These are phyloP conservation scores for Trichoderma koningiopsis DNA, from an alignment of 2,329 filamentous ascomycete species.

Conservation along the genomic window DNA sequence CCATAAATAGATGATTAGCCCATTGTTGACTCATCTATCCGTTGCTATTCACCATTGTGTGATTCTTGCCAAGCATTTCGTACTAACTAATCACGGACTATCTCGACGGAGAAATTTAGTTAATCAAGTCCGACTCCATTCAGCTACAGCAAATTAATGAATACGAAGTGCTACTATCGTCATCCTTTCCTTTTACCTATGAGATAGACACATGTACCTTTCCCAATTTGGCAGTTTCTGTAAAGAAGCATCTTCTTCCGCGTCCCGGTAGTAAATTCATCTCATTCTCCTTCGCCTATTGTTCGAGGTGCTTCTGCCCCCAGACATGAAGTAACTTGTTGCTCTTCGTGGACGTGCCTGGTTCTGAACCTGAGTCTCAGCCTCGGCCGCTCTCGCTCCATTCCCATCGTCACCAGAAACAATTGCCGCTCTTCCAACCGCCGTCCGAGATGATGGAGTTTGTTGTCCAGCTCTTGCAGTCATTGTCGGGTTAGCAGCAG, in stretches of 20 bases:
- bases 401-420: background rate
- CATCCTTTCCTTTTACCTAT: background rate
- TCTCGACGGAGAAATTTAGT: background rate
- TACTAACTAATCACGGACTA: background rate
- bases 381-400: background rate
- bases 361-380: no score
- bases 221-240: background rate
- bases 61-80: background rate
- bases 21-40: no score
- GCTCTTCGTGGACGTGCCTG: background rate
- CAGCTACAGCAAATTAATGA: background rate
- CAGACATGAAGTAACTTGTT: conserved; percentile 6
- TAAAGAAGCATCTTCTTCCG: background rate
- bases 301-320: conserved; percentile 14
- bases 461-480: background rate
- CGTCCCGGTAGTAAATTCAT: background rate
- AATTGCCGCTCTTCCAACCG: background rate
- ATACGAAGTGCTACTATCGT: background rate
- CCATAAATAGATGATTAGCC: no score
- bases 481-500: background rate
- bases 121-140: background rate
- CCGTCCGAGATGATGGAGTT: background rate
- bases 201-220: background rate
- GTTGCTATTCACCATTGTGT: background rate
- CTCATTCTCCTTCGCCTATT: conserved; percentile 5